Evolutionary conservation across 2,329 filamentous ascomycete genomes (phyloP).

Genomic region (Fusarium stilboides): DNA sequence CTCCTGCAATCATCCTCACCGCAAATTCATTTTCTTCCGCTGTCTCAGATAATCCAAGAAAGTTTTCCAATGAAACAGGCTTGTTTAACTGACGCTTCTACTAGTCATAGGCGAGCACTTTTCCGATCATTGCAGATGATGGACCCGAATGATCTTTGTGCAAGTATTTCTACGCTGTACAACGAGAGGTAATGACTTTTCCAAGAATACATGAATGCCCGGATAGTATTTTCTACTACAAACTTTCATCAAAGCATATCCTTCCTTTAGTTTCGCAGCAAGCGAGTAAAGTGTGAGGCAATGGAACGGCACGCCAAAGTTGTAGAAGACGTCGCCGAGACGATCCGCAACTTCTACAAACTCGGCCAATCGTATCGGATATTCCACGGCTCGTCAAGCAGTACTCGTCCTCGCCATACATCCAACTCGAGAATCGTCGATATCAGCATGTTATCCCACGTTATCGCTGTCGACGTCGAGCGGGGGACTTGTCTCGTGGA

Average conservation of each 20-base stretch:
- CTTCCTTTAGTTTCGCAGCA: too few species aligned
- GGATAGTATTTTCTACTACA: not conserved
- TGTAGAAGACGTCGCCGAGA: constrained; percentile 60
- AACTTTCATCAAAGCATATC: too few species aligned
- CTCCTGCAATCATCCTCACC: not conserved
- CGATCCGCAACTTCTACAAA: constrained; percentile 62
- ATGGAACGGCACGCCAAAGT: constrained; percentile 66
- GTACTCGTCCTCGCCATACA: constrained; percentile 68
- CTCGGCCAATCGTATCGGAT: constrained; percentile 74
- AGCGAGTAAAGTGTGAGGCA: rapidly evolving
- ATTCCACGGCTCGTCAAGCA: constrained; percentile 81
- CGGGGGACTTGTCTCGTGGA: constrained; percentile 64
- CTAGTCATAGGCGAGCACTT: not conserved
- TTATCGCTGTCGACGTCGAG: constrained; percentile 25
- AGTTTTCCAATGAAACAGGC: too few species aligned
- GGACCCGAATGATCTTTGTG: too few species aligned
- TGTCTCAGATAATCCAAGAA: not conserved
- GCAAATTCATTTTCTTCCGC: not conserved
- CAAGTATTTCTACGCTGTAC: not conserved
- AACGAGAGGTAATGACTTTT: rapidly evolving
- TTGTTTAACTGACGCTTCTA: too few species aligned
- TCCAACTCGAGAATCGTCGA: constrained; percentile 39
- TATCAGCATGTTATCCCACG: constrained; percentile 40
- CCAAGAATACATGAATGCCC: not conserved
- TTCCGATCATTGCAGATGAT: not conserved